A percentile compares a stretch with the other conserved stretches of the same genome.
These are phyloP conservation scores for Sporothrix variecibatus DNA, from an alignment of 2,329 filamentous ascomycete genomes.

Conservation along the genomic window DNA sequence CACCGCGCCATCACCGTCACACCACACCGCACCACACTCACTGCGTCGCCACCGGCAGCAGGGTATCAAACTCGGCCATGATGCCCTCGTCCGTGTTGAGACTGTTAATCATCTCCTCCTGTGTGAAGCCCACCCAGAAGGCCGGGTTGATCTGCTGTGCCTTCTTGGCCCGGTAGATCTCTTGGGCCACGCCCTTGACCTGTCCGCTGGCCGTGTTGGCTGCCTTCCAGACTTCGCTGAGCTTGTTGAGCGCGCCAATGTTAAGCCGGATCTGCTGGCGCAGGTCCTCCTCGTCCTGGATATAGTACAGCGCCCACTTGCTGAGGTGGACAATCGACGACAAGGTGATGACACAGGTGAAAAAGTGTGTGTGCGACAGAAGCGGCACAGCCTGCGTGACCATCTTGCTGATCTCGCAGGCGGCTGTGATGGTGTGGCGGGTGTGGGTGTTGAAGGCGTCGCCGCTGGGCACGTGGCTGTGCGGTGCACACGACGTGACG, in stretches of 20 bases:
- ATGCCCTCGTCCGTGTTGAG: constrained; percentile 61
- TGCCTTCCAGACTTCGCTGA: constrained; percentile 72
- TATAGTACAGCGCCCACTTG: constrained; percentile 69
- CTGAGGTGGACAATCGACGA: constrained; percentile 80
- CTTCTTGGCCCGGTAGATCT: constrained; percentile 66
- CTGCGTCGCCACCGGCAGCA: constrained; percentile 36
- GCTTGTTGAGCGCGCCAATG: constrained; percentile 70
- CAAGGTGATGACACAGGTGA: constrained; percentile 76
- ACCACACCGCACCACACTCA: not conserved
- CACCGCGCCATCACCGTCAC: not conserved
- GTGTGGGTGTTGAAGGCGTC: constrained; percentile 67
- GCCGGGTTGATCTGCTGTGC: constrained; percentile 54
- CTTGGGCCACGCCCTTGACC: constrained; percentile 76
- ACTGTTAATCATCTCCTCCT: constrained; percentile 57
- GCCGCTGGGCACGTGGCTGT: constrained; percentile 52
- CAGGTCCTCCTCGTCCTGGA: constrained; percentile 65
- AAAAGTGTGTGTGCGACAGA: constrained; percentile 77
- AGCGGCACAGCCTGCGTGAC: constrained; percentile 73
- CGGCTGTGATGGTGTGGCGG: constrained; percentile 76
- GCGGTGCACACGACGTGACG: constrained; percentile 68
- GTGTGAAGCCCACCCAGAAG: constrained; percentile 57
- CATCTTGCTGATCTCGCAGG: constrained; percentile 73
- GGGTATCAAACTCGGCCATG: constrained; percentile 57
- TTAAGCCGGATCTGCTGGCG: constrained; percentile 78
- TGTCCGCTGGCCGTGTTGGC: constrained; percentile 70